phyloP scores from a whole-genome alignment of 2,329 filamentous ascomycete genomes.

The Anthostomella pinea region DNA sequence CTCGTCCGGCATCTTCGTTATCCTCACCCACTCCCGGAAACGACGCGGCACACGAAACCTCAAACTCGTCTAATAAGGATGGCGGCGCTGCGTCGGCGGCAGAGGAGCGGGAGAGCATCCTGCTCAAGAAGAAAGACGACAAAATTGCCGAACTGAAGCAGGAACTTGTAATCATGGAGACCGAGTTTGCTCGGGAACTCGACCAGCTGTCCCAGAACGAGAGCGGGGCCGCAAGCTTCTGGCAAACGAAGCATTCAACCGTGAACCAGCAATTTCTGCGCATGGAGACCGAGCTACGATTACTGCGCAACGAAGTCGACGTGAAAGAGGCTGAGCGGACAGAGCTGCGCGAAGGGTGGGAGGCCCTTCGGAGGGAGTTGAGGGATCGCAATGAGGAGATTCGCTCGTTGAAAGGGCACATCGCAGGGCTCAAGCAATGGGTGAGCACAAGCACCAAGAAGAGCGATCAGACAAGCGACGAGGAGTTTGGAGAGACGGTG shows the following conservation, averaged over 20 bases:
- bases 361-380: conserved; percentile 44
- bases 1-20: conserved; percentile 27
- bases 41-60: conserved; percentile 17
- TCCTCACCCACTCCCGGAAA: conserved; percentile 33
- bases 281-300: conserved; percentile 50
- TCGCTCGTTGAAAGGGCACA: conserved; percentile 53
- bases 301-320: conserved; percentile 49
- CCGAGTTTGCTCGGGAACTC: conserved; percentile 52
- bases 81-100: conserved; percentile 18
- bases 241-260: conserved; percentile 54
- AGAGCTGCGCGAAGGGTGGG: conserved; percentile 50
- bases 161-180: conserved; percentile 51
- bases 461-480: conserved; percentile 62
- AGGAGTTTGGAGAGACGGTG: conserved; percentile 62
- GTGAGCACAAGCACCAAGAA: conserved; percentile 65
- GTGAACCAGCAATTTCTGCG: conserved; percentile 52
- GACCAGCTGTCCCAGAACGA: conserved; percentile 52
- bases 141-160: conserved; percentile 51
- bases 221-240: conserved; percentile 54
- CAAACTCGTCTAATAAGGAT: conserved; percentile 21
- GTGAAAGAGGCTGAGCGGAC: conserved; percentile 44
- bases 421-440: conserved; percentile 67
- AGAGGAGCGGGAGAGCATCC: conserved; percentile 28
- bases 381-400: conserved; percentile 55
- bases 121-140: conserved; percentile 47